Conservation (phyloP, 306 rosid species). For the Astragalus glycyphyllos region DNA sequence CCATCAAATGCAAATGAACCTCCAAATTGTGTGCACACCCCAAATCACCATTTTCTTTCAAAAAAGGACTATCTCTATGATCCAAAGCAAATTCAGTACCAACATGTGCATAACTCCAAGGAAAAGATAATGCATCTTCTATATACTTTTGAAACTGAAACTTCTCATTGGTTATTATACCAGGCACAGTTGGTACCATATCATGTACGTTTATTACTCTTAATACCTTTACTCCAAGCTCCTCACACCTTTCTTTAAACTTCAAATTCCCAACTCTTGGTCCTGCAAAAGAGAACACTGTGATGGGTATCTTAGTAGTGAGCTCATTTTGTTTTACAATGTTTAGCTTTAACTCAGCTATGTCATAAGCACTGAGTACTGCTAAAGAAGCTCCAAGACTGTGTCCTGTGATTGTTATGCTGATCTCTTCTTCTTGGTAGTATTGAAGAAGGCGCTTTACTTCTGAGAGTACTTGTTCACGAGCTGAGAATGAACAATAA, state of each 20-base stretch:
- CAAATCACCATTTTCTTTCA: conserved; percentile 53
- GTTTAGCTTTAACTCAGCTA: conserved; percentile 60
- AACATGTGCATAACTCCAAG: conserved; percentile 84
- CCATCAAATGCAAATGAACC: conserved; percentile 62
- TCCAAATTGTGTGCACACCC: conserved; percentile 71
- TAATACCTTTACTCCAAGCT: conserved; percentile 70
- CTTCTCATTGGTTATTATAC: conserved; percentile 70
- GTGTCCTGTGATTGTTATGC: conserved; percentile 72
- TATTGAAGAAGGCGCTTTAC: conserved; percentile 56
- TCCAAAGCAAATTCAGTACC: conserved; percentile 63
- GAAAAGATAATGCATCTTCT: conserved; percentile 60
- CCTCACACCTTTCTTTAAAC: conserved; percentile 70
- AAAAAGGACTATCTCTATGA: conserved; percentile 59
- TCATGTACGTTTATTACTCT: conserved; percentile 67
- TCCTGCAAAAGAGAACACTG: conserved; percentile 68
- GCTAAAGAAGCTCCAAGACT: conserved; percentile 76
- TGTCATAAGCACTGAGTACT: conserved; percentile 62
- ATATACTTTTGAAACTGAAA: conserved; percentile 60
- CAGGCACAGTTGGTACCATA: conserved; percentile 68
- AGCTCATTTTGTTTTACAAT: not conserved
- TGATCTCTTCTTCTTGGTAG: conserved; percentile 58
- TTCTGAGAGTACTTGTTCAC: conserved; percentile 67
- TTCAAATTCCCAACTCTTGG: conserved; percentile 73
- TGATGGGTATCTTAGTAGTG: conserved; percentile 42
- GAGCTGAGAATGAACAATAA: conserved; percentile 64